Base-by-base conservation (phyloP, 768 basidiomycete species). In the Mycena leptocephala region DNA sequence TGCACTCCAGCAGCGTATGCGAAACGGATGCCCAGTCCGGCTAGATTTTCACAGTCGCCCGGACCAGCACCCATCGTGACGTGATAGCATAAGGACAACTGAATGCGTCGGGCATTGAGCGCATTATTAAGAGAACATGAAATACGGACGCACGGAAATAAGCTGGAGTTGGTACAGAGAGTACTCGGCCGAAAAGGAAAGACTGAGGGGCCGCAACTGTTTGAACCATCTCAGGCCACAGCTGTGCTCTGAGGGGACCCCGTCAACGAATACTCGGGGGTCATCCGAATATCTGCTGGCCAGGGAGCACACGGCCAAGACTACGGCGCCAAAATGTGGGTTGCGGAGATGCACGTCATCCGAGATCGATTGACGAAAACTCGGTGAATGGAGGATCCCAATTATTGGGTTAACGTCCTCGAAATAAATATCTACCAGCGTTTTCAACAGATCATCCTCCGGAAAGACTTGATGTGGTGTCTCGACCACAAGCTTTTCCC, bases 321-420 rank as follows among this genome's bases (percentile, higher is more conserved):
- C 89, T 1, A 88, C 84, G 5, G 83, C 75, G 0, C 83, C 84
- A 77, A 93, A 91, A 0, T 86, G 80, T 0, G 83, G 53, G 67
- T 94, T 88, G 8, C 83, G 84, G 8, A 88, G 79, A 81, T 95
- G 91, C 18, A 90, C 79, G 0, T 88, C 87, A 3, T 88, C 84
- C 1, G 79, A 76, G n/a, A 93, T 77, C 33, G 88, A 86, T 26
- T 84, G 83, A 64, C 91, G 86, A 77, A 96, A 96, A 13, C 89
- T 89, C 0, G 92, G 92, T 0, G 89, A 88, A 79, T 96, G 95
- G 6, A 97, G 83, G 7, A 96, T 82, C 0, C 95, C 94, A 6
- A 88, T 77, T 46, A 88, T 81, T 10, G 83, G 70, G 76, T 95
- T 92, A 68, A 89, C 65, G 43, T 88, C 79, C 0, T 82, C 81